These are phyloP conservation scores for Rhynchospora breviuscula DNA, from an alignment of 176 grass and related monocot species.

Conservation along the genomic window DNA sequence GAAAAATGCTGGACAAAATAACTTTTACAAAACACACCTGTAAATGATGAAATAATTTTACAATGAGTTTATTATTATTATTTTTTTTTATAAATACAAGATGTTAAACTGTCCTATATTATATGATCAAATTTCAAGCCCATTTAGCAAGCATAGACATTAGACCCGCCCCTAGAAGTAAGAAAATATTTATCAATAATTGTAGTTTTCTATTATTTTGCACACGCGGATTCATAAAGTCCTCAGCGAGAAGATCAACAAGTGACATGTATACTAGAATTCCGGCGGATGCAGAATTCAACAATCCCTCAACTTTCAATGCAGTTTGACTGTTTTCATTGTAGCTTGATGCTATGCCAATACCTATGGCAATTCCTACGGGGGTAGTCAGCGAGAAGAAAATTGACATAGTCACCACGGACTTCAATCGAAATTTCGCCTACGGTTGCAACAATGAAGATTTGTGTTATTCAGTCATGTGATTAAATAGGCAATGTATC, in stretches of 20 bases:
- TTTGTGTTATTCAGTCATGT: not conserved
- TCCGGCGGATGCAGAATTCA: slow-evolving; percentile 52
- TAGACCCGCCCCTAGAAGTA: slow-evolving; percentile 43
- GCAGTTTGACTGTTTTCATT: slow-evolving; percentile 53
- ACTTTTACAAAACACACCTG: no score
- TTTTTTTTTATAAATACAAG: no score
- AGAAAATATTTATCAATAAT: slow-evolving; percentile 37
- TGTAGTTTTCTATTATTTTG: slow-evolving; percentile 50
- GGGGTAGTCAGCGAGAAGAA: slow-evolving; percentile 74
- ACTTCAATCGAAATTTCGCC: slow-evolving; percentile 44
- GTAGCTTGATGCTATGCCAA: slow-evolving; percentile 47
- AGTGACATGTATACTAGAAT: slow-evolving; percentile 76
- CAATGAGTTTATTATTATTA: no score
- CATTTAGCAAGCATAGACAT: slow-evolving; percentile 75
- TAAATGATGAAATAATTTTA: not conserved
- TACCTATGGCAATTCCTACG: slow-evolving; percentile 42
- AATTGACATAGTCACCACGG: slow-evolving; percentile 38
- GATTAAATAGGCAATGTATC: not conserved
- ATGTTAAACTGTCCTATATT: not conserved
- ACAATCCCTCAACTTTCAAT: slow-evolving; percentile 46
- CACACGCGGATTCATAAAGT: slow-evolving; percentile 65
- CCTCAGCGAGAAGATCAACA: slow-evolving; percentile 60
- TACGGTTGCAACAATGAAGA: slow-evolving; percentile 1
- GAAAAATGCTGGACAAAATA: not conserved
- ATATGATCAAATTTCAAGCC: slow-evolving; percentile 24